phyloP scores from a whole-genome alignment of 2,329 filamentous ascomycete genomes.

The Zasmidium citrigriseum region DNA sequence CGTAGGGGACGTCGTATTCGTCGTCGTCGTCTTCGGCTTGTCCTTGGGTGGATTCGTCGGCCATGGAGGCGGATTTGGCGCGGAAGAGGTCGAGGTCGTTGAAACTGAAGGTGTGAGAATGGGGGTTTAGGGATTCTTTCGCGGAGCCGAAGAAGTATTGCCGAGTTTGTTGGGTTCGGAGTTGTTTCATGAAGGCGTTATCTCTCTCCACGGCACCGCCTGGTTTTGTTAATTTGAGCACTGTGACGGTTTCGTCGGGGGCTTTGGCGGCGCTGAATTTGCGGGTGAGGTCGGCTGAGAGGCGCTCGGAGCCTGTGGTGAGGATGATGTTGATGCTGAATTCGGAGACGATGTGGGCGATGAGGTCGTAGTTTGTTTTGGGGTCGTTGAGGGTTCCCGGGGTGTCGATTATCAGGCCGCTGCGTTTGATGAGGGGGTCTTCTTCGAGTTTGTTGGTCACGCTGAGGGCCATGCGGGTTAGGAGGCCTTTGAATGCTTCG shows the following conservation, averaged over 20 bases:
- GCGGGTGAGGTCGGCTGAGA: slow-evolving; percentile 73
- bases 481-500: slow-evolving; percentile 68
- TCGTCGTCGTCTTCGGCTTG: slow-evolving; percentile 51
- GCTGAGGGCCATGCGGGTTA: slow-evolving; percentile 75
- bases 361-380: slow-evolving; percentile 69
- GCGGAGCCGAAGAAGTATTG: slow-evolving; percentile 91
- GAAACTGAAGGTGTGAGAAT: slow-evolving; percentile 82
- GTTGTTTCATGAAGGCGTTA: slow-evolving; percentile 69
- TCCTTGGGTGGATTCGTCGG: slow-evolving; percentile 32
- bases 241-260: slow-evolving; percentile 66
- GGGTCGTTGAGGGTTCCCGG: slow-evolving; percentile 68
- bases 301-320: slow-evolving; percentile 74
- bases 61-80: slow-evolving; percentile 24
- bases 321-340: slow-evolving; percentile 74
- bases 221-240: slow-evolving; percentile 80
- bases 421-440: slow-evolving; percentile 67
- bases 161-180: slow-evolving; percentile 75
- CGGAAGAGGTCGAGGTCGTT: slow-evolving; percentile 68
- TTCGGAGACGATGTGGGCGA: slow-evolving; percentile 76
- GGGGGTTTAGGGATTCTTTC: slow-evolving; percentile 73
- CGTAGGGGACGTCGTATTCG: slow-evolving; percentile 45
- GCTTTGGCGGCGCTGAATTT: slow-evolving; percentile 57
- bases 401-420: slow-evolving; percentile 85
- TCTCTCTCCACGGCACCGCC: slow-evolving; percentile 81
- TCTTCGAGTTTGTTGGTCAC: slow-evolving; percentile 76